Percentiles rank a stretch among this genome's conserved stretches.
Evolutionary conservation across 768 basidiomycete genomes (phyloP).

Genomic region (Tricholoma sp.): DNA sequence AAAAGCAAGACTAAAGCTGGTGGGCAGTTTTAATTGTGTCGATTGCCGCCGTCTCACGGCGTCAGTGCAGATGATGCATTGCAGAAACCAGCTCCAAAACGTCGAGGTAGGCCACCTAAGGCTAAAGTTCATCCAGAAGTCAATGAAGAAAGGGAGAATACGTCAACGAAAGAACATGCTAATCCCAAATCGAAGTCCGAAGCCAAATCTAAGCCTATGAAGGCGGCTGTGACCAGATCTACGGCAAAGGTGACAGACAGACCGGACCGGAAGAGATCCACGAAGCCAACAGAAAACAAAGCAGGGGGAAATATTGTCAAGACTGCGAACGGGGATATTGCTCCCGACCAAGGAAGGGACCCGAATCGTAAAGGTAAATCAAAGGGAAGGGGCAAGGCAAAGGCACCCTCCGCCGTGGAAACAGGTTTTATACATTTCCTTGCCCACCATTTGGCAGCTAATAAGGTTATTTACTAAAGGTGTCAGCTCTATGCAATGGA

Average conservation of each 20-base stretch:
- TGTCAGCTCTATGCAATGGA: neutral
- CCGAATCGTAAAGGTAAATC: neutral
- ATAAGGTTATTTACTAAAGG: neutral
- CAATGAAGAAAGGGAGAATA: neutral
- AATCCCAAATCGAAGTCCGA: neutral
- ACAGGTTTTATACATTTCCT: neutral
- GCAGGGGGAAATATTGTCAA: neutral
- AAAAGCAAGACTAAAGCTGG: slow-evolving; percentile 9
- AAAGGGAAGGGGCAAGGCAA: neutral
- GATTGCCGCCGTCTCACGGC: neutral
- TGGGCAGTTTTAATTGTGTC: neutral
- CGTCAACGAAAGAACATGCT: neutral
- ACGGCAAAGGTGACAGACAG: neutral
- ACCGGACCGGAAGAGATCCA: neutral
- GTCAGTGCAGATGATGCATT: neutral
- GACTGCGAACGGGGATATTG: neutral
- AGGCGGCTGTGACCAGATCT: neutral
- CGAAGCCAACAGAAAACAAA: neutral
- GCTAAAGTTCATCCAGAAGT: neutral
- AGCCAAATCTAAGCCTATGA: neutral
- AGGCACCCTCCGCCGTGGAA: neutral
- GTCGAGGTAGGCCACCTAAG: slow-evolving; percentile 14
- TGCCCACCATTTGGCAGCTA: neutral
- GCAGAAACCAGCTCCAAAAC: slow-evolving; percentile 9
- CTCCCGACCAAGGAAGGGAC: neutral